Evolutionary conservation across 2,329 filamentous ascomycete genomes (phyloP).

Genomic region (Didymella pinodella): DNA sequence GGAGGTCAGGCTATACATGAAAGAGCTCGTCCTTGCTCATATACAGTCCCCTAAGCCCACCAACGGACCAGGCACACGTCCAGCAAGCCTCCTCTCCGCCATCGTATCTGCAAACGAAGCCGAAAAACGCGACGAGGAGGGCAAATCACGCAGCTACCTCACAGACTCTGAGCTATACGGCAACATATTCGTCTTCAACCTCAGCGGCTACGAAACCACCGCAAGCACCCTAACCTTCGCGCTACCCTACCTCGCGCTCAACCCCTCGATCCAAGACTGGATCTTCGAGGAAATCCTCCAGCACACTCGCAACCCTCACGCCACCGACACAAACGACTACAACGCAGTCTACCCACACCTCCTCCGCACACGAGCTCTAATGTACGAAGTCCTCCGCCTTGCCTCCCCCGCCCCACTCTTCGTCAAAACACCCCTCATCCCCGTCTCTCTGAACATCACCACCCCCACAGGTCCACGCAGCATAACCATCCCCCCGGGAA

Average conservation of each 20-base stretch:
- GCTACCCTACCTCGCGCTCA: constrained; percentile 55
- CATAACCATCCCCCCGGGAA: constrained; percentile 20
- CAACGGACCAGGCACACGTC: constrained; percentile 4
- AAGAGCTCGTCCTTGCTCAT: constrained; percentile 26
- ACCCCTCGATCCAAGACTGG: constrained; percentile 59
- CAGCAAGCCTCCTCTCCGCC: constrained; percentile 34
- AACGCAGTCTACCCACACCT: constrained; percentile 48
- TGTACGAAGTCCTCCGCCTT: constrained; percentile 44
- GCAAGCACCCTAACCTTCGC: constrained; percentile 56
- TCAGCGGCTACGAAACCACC: constrained; percentile 62
- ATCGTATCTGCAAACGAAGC: constrained; percentile 31
- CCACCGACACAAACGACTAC: constrained; percentile 41
- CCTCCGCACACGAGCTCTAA: constrained; percentile 47
- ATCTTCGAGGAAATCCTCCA: constrained; percentile 51
- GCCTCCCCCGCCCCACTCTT: constrained; percentile 24
- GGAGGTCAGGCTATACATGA: constrained; percentile 29
- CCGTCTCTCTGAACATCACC: constrained; percentile 8
- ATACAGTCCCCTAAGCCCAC: constrained; percentile 22
- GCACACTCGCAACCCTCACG: neutral
- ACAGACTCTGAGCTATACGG: constrained; percentile 56
- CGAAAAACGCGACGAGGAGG: constrained; percentile 23
- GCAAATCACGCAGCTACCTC: constrained; percentile 13
- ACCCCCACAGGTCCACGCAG: constrained; percentile 9
- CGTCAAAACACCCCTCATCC: constrained; percentile 19
- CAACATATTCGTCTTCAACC: constrained; percentile 59